A percentile compares a stretch with the other conserved stretches of the same genome.
phyloP scores from a whole-genome alignment of 768 basidiomycete genomes.

The Hygrocybe punicea region DNA sequence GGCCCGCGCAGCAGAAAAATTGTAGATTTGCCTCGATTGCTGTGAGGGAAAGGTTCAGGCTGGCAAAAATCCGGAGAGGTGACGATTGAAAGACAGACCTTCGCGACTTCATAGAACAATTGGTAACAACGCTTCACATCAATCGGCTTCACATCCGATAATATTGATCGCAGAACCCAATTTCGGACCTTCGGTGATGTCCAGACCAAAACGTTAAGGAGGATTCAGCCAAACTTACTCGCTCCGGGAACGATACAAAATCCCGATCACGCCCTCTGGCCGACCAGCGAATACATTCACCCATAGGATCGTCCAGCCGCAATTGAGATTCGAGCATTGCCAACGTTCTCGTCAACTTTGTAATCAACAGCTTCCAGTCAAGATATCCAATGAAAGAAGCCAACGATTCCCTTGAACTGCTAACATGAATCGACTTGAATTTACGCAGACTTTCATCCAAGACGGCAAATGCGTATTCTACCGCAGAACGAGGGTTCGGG shows the following conservation, averaged over 20 bases:
- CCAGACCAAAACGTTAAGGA: neutral
- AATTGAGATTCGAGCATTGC: neutral
- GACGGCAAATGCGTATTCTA: neutral
- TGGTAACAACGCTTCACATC: neutral
- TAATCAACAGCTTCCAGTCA: no score
- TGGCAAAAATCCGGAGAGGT: neutral
- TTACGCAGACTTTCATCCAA: neutral
- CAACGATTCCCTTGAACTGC: no score
- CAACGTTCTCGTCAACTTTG: neutral
- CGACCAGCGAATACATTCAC: neutral
- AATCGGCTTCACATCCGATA: neutral
- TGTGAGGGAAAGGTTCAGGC: neutral
- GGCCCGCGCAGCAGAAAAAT: neutral
- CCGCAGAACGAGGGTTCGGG: neutral
- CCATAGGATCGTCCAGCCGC: neutral
- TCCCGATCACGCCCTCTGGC: neutral
- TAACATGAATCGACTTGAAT: slow-evolving; percentile 26
- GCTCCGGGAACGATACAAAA: neutral
- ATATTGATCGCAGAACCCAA: neutral
- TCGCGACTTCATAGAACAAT: neutral
- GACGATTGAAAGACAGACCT: neutral
- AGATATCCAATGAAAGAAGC: no score
- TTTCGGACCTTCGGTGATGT: neutral
- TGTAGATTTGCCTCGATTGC: neutral
- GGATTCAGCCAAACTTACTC: neutral